Conservation (phyloP, 2,329 filamentous ascomycete species). For the Aspergillus fischeri region DNA sequence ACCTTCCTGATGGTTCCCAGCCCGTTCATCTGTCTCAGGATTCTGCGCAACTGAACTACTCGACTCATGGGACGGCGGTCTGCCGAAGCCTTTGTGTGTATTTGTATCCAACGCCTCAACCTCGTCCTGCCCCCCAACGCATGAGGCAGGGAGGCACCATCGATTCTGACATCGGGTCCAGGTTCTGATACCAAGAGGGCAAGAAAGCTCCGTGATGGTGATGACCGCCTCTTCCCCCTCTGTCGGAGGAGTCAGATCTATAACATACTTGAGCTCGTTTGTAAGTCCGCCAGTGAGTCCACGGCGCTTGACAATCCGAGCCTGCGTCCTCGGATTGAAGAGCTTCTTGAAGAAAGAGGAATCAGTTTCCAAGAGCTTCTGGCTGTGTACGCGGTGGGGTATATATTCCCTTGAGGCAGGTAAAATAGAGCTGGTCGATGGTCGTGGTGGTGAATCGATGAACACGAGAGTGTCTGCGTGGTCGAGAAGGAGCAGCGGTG, state of each 20-base stretch:
- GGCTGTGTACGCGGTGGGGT: slow-evolving; percentile 33
- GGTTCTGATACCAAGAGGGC: slow-evolving; percentile 52
- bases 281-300: slow-evolving; percentile 23
- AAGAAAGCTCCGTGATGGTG: slow-evolving; percentile 55
- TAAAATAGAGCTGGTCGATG: slow-evolving; percentile 7
- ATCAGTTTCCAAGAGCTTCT: slow-evolving; percentile 25
- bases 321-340: slow-evolving; percentile 26
- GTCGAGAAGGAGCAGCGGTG: slow-evolving; percentile 5
- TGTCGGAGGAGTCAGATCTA: slow-evolving; percentile 60
- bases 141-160: slow-evolving; percentile 35
- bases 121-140: slow-evolving; percentile 51
- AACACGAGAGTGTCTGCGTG: slow-evolving; percentile 37
- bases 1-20: neutral
- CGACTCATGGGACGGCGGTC: neutral
- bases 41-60: neutral
- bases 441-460: slow-evolving; percentile 29
- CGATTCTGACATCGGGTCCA: slow-evolving; percentile 48
- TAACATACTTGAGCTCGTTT: slow-evolving; percentile 51
- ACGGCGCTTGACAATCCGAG: slow-evolving; percentile 28
- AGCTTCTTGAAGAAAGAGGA: slow-evolving; percentile 29
- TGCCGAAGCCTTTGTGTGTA: neutral
- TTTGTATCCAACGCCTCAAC: slow-evolving; percentile 11
- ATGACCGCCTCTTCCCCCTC: slow-evolving; percentile 62
- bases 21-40: neutral
- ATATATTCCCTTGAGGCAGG: slow-evolving; percentile 16